A percentile compares a stretch with the other conserved stretches of the same genome.
Conservation (phyloP, 2,329 filamentous ascomycete species). For the Diaporthe citri region DNA sequence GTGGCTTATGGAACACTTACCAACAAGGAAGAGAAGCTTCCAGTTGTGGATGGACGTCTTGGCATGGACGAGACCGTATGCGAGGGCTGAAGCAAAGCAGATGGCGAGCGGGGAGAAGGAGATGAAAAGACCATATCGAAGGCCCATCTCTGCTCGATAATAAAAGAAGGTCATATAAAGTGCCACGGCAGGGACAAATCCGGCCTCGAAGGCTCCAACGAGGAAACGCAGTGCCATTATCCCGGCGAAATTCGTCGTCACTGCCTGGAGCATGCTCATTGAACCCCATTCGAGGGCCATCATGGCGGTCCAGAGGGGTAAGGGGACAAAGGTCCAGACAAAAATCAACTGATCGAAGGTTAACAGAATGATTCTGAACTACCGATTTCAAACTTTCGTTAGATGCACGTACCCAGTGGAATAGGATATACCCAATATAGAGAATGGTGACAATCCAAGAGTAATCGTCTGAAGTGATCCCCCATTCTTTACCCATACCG, state of each 20-base stretch:
- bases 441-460: slow-evolving; percentile 3
- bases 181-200: not conserved
- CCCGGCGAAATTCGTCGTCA: not conserved
- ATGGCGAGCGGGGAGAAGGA: not conserved
- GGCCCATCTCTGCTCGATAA: not conserved
- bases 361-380: not conserved
- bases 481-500: not conserved
- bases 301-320: not conserved
- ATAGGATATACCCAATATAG: slow-evolving; percentile 5
- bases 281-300: not conserved
- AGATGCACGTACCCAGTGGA: not conserved
- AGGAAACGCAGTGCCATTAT: not conserved
- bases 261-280: not conserved
- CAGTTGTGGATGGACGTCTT: not conserved
- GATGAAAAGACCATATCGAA: slow-evolving; percentile 4
- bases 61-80: not conserved
- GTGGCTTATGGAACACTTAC: not conserved
- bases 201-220: not conserved
- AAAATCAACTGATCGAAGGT: not conserved
- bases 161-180: slow-evolving; percentile 3
- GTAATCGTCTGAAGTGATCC: not conserved
- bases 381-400: too few species aligned
- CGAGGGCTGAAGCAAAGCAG: not conserved
- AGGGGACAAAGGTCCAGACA: not conserved
- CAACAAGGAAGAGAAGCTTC: not conserved